Conservation (phyloP, 768 basidiomycete genomes). For the Wakefieldia striispora region DNA sequence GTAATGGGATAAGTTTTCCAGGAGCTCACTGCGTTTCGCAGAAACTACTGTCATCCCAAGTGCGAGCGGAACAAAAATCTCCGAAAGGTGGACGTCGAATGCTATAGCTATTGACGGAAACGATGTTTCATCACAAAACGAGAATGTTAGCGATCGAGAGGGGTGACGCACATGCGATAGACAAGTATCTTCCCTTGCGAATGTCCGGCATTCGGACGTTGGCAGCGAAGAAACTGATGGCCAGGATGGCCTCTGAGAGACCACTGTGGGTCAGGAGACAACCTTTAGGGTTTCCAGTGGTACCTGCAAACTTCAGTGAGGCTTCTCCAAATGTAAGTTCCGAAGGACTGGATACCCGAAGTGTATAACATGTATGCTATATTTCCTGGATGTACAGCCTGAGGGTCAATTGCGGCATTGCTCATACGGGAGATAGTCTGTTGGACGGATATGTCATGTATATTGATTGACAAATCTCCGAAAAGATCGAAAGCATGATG, state of each 20-base stretch:
- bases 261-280: conserved; percentile 41
- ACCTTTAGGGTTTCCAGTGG: conserved; percentile 52
- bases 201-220: conserved; percentile 22
- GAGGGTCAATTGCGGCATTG: conserved; percentile 25
- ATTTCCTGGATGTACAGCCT: conserved; percentile 26
- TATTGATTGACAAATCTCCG: conserved; percentile 19
- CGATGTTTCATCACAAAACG: neutral
- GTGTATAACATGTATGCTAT: conserved; percentile 50
- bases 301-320: conserved; percentile 32
- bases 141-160: neutral
- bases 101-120: conserved; percentile 40
- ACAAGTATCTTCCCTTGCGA: conserved; percentile 35
- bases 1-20: conserved; percentile 44
- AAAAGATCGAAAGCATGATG: conserved; percentile 8
- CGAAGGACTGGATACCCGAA: conserved; percentile 35
- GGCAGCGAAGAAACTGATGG: conserved; percentile 26
- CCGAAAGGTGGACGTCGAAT: conserved; percentile 50
- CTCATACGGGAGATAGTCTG: conserved; percentile 28
- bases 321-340: neutral
- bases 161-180: conserved; percentile 41
- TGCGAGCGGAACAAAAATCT: conserved; percentile 40
- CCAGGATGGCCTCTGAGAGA: conserved; percentile 31
- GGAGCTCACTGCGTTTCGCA: conserved; percentile 37
- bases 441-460: conserved; percentile 22
- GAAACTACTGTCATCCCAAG: conserved; percentile 46